These are phyloP conservation scores for Saccharomyces hybrid DNA, from an alignment of 1,139 yeast genomes.

Conservation along the genomic window DNA sequence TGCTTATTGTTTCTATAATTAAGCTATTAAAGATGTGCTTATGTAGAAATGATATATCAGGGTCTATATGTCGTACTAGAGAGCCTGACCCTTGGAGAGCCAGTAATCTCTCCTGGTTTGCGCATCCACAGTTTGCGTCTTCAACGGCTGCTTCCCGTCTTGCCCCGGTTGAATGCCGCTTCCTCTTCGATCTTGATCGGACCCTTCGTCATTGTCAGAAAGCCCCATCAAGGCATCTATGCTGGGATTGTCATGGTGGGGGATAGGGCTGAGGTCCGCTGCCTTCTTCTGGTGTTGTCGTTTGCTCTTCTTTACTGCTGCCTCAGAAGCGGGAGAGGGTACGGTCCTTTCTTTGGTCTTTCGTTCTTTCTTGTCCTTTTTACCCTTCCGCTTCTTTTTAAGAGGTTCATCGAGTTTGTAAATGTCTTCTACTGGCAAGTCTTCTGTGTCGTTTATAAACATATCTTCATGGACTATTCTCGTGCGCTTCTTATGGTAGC, in stretches of 20 bases:
- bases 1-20: neutral
- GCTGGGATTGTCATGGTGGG: slow-evolving; percentile 3
- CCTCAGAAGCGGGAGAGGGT: neutral
- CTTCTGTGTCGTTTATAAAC: slow-evolving; percentile 7
- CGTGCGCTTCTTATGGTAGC: slow-evolving; percentile 25
- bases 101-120: slow-evolving; percentile 39
- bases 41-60: neutral
- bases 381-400: slow-evolving; percentile 14
- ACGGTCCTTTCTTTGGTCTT: slow-evolving; percentile 2
- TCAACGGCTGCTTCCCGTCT: slow-evolving; percentile 5
- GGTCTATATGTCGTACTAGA: slow-evolving; percentile 3
- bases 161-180: slow-evolving; percentile 3
- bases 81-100: slow-evolving; percentile 36
- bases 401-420: slow-evolving; percentile 19
- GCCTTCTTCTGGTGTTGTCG: neutral
- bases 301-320: neutral
- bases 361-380: slow-evolving; percentile 5
- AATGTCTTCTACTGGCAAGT: neutral
- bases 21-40: too few relatives aligned
- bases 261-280: neutral
- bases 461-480: slow-evolving; percentile 21
- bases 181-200: slow-evolving; percentile 2
- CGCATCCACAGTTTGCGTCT: slow-evolving; percentile 26
- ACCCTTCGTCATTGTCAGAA: slow-evolving; percentile 18
- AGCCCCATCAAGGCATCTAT: slow-evolving; percentile 34